phyloP scores from a whole-genome alignment of 345 rosid species.

The Euphorbia lathyris region DNA sequence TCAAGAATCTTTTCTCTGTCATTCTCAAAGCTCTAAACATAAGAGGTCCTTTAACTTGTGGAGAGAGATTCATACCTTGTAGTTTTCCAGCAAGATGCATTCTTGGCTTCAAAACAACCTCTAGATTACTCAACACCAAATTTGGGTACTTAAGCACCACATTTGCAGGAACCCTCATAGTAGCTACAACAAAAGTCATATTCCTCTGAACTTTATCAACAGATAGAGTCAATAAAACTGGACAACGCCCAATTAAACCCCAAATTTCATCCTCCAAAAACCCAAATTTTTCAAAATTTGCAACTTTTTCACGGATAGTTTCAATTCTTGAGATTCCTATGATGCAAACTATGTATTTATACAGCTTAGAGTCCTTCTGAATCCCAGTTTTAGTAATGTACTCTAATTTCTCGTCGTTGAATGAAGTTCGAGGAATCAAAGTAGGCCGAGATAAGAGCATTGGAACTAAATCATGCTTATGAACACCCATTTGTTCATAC shows the following conservation, averaged over 20 bases:
- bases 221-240: constrained; percentile 53
- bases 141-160: constrained; percentile 46
- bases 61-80: constrained; percentile 55
- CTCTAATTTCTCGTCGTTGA: constrained; percentile 56
- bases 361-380: constrained; percentile 56
- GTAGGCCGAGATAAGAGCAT: constrained; percentile 72
- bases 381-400: constrained; percentile 58
- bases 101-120: constrained; percentile 59
- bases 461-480: constrained; percentile 42
- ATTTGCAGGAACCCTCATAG: constrained; percentile 56
- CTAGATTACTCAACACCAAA: constrained; percentile 53
- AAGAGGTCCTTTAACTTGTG: constrained; percentile 36
- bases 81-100: constrained; percentile 48
- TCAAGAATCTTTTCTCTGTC: constrained; percentile 59
- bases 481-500: constrained; percentile 57
- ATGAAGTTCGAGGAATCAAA: constrained; percentile 62
- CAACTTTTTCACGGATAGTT: constrained; percentile 61
- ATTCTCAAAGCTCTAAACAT: constrained; percentile 58
- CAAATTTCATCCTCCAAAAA: constrained; percentile 63
- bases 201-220: constrained; percentile 82
- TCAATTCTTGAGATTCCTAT: constrained; percentile 66
- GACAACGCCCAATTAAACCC: constrained; percentile 56
- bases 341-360: constrained; percentile 56
- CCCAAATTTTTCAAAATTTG: constrained; percentile 74
- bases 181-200: constrained; percentile 72